phyloP scores from a whole-genome alignment of 2,329 filamentous ascomycete species.

The Juglanconis oblonga region DNA sequence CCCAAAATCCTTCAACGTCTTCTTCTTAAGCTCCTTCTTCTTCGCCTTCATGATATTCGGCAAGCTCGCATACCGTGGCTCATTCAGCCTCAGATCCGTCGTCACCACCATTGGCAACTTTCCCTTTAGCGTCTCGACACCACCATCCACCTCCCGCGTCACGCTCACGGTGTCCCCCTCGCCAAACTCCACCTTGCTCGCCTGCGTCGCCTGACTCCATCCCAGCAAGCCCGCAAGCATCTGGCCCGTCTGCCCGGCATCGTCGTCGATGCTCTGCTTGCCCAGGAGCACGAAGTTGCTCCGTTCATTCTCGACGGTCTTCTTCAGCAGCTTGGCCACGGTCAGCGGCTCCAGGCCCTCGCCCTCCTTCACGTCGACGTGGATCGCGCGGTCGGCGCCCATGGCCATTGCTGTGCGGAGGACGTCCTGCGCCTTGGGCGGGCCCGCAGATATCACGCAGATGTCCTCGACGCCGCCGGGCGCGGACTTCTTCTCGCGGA shows the following conservation, averaged over 20 bases:
- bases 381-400: constrained; percentile 89
- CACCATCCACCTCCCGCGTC: constrained; percentile 90
- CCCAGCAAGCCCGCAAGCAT: constrained; percentile 92
- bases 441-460: constrained; percentile 82
- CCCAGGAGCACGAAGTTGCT: constrained; percentile 91
- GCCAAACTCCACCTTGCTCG: constrained; percentile 75
- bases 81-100: constrained; percentile 90
- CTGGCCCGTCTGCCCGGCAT: constrained; percentile 92
- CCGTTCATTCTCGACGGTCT: constrained; percentile 78
- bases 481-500: constrained; percentile 80
- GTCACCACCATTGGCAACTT: constrained; percentile 92
- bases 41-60: constrained; percentile 99
- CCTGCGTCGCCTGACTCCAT: constrained; percentile 95
- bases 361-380: constrained; percentile 75
- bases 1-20: constrained; percentile 78
- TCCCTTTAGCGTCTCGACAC: constrained; percentile 82
- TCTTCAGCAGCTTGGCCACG: constrained; percentile 86
- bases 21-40: constrained; percentile 98
- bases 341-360: constrained; percentile 81
- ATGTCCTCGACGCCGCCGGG: constrained; percentile 83
- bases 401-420: constrained; percentile 98
- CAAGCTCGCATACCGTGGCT: constrained; percentile 90
- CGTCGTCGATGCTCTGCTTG: constrained; percentile 98
- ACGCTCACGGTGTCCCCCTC: constrained; percentile 71
- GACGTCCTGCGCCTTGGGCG: constrained; percentile 81